Base-by-base conservation (phyloP, 208 protist genomes). In the Wallacemonas sp. region DNA sequence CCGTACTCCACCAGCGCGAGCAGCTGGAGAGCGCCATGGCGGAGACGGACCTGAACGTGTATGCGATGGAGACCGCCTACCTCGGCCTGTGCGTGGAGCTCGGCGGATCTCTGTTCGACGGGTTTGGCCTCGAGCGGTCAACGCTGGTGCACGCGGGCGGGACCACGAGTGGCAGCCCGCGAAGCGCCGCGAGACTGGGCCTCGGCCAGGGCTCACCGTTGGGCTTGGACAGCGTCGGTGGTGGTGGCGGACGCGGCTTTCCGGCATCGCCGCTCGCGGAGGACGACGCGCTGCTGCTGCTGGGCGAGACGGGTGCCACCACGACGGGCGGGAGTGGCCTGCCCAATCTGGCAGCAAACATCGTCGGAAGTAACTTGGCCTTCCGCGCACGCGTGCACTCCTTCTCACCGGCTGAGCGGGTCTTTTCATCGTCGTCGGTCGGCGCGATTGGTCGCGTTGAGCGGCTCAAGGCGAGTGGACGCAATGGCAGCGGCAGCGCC, bases 71-170 rank as follows among this genome's bases (percentile, higher is more conserved):
- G 67, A 83, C 66, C 33, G 63, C 65, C 14, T 94, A 82, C 38
- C 65, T 94, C 24, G 75, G 77, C 60, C 72, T 84, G 24, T 87
- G 78, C 43, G 74, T 91, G 26, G 78, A 85, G 44, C 63, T 84
- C 19, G 84, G 85, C 39, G 88, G 88, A 11, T 88, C 74, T 36
- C 61, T 94, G 2, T 94, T 92, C 48, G 88, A 94, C 39, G 88
- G 85, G 6, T 94, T 82, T 61, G 85, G 85, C 1, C 44, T 87
- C n/a, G 83, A 90, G 69, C 82, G 81, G n/a, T 70, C 70, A 55
- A 61, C 69, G 11, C 21, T 63, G 14, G 21, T 63, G 9, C 38
- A 56, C 41, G 38, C n/a, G 26, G 65, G 65, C 44, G 23, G 30
- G 11, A 30, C 54, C 26, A n/a, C 16, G 16, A 41, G 43, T 21